Percentiles rank a stretch among this genome's conserved stretches.
Evolutionary conservation across 2,329 filamentous ascomycete genomes (phyloP).

Genomic region (Colletotrichum liaoningense): DNA sequence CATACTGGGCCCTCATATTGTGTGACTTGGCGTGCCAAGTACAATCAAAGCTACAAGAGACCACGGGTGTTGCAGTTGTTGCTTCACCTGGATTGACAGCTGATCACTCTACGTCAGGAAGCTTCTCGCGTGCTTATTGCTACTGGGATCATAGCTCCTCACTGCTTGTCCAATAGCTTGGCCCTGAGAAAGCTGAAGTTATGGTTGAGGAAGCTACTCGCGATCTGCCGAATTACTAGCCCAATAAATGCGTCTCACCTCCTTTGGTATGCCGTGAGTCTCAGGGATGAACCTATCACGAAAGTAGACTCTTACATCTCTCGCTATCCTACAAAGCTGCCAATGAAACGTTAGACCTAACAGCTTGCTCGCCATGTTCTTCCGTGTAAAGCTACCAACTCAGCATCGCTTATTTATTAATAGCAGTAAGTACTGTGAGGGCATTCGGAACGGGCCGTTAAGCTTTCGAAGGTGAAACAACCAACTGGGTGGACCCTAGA

Average conservation of each 20-base stretch:
- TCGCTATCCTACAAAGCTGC: not conserved
- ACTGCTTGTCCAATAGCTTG: not conserved
- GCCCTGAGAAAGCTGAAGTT: not conserved
- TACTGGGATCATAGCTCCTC: not conserved
- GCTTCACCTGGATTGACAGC: not conserved
- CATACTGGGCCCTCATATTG: not conserved
- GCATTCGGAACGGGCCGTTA: slow-evolving; percentile 33
- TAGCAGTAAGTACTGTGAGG: slow-evolving; percentile 1
- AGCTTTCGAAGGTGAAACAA: slow-evolving; percentile 21
- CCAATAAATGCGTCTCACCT: not conserved
- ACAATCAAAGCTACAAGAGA: not conserved
- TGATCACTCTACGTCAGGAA: not conserved
- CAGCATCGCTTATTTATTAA: not conserved
- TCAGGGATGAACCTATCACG: not conserved
- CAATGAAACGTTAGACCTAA: not conserved
- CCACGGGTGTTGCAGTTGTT: not conserved
- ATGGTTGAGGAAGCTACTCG: not conserved
- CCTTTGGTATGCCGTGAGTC: too few species aligned
- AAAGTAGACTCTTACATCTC: not conserved
- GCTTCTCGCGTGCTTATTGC: not conserved
- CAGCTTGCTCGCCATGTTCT: not conserved
- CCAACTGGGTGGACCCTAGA: not conserved
- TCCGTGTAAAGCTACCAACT: not conserved
- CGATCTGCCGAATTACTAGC: not conserved
- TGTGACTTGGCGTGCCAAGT: not conserved